Evolutionary conservation across 331 rosid genomes (phyloP).

Genomic region (Pyracantha coccinea): DNA sequence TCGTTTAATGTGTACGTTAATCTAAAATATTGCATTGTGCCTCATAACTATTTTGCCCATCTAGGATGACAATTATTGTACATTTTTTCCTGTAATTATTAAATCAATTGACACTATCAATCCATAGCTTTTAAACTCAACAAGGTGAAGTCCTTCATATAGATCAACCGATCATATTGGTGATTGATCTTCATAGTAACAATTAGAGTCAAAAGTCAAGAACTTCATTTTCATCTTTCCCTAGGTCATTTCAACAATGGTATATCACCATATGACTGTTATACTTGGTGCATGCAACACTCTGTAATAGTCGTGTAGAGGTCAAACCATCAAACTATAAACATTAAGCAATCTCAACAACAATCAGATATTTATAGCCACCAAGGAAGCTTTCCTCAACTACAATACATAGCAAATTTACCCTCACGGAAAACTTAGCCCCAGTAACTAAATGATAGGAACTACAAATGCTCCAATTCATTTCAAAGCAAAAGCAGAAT

Average conservation of each 20-base stretch:
- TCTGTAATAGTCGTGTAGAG: not conserved
- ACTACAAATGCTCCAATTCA: not conserved
- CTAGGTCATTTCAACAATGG: not conserved
- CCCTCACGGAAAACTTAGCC: not conserved
- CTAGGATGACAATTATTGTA: not conserved
- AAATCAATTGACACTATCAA: not conserved
- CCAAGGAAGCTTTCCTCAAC: not conserved
- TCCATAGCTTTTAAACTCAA: not conserved
- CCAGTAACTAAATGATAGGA: not conserved
- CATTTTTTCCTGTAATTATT: not conserved
- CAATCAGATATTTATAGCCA: not conserved
- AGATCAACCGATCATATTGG: not conserved
- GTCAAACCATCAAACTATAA: not conserved
- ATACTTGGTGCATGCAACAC: not conserved
- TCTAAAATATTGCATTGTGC: not conserved
- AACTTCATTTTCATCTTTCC: not conserved
- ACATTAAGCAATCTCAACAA: not conserved
- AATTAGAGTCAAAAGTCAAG: not conserved
- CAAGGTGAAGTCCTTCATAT: not conserved
- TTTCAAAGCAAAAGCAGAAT: not conserved
- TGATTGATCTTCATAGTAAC: not conserved
- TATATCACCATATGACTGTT: not conserved
- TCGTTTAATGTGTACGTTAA: not conserved
- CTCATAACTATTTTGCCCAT: not conserved
- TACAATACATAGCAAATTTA: too few species aligned